Percentiles rank a stretch among this genome's conserved stretches.
Conservation (phyloP, 2,329 filamentous ascomycete genomes). For the Podosphaera xanthii region DNA sequence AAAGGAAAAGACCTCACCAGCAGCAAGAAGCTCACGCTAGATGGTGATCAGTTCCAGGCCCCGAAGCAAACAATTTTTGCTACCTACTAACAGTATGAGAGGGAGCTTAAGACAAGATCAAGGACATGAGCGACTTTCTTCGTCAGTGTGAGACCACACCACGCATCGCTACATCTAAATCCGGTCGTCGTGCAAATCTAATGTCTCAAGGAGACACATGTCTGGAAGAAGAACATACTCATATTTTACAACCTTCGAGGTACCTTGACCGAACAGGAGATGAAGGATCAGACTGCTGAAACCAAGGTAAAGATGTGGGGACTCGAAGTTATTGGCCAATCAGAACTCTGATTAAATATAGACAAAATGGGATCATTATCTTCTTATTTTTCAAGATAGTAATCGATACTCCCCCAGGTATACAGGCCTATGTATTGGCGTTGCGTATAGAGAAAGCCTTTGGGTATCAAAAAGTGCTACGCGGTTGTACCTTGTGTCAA, state of each 20-base stretch:
- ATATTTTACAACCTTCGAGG: not conserved
- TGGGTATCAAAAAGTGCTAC: not conserved
- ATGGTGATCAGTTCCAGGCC: not conserved
- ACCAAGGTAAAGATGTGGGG: not conserved
- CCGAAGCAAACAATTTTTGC: not conserved
- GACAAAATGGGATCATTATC: not conserved
- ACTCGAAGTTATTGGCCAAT: no score
- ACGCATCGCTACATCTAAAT: not conserved
- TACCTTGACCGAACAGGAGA: not conserved
- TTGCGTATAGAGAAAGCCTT: not conserved
- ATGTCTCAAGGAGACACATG: not conserved
- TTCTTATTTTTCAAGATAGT: not conserved
- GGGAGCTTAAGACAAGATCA: not conserved
- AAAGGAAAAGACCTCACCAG: no score
- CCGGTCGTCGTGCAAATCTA: not conserved
- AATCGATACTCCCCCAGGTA: not conserved
- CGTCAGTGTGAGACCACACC: not conserved
- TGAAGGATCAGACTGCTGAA: not conserved
- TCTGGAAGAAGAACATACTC: not conserved
- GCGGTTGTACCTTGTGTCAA: not conserved
- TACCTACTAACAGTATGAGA: not conserved
- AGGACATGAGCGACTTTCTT: not conserved
- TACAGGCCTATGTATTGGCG: not conserved
- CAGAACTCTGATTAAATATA: not conserved
- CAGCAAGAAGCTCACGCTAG: not conserved